Evolutionary conservation across 768 basidiomycete genomes (phyloP), one percentile per base, ranked within the genome.

Genomic region (Trametes cubensis): DNA sequence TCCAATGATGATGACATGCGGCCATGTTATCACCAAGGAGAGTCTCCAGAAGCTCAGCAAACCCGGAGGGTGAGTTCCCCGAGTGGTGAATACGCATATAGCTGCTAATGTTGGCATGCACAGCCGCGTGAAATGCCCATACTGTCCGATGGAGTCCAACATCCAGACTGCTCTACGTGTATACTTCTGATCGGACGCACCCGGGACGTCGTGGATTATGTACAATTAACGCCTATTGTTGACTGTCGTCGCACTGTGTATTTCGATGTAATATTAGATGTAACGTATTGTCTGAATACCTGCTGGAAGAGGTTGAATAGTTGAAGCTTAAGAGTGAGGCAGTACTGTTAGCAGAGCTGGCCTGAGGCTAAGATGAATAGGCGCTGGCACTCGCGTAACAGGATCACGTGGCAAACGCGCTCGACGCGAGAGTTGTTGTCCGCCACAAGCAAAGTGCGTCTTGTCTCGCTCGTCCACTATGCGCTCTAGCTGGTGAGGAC

Each of bases 1-100:
- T 10, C 96, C 97, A 0, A 97, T 97, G 94, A 95, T 98, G 91
- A 89, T 99, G 81, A 77, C 79, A 4, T 98, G 97, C 72, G 97
- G 96, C 2, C 97, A 99, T 75, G 95, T 97, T 40, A 88, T 99
- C 47, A 89, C 93, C 2, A 90, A 90, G 72, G 96, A 98, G 69
- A 96, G 92, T 73, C 77, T 98, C 65, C 85, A 86, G 65, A 93
- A 95, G 73, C 78, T 99, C 48, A 89, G 90, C 72, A 98, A 96
- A 77, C 83, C 88, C 30, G 89, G 87, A 47, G 81, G 83, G 88
- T 89, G 75, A 79, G 96, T 88, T 40, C 30, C 34, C 57, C 55
- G 28, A 48, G 44, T 23, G 50, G 34, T 38, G 25, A 23, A 30
- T n/a, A 41, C 17, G 34, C 34, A 10, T 34, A 34, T 4, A 4